Base-by-base conservation (phyloP, 176 grass and related monocot species). In the Ensete glaucum region DNA sequence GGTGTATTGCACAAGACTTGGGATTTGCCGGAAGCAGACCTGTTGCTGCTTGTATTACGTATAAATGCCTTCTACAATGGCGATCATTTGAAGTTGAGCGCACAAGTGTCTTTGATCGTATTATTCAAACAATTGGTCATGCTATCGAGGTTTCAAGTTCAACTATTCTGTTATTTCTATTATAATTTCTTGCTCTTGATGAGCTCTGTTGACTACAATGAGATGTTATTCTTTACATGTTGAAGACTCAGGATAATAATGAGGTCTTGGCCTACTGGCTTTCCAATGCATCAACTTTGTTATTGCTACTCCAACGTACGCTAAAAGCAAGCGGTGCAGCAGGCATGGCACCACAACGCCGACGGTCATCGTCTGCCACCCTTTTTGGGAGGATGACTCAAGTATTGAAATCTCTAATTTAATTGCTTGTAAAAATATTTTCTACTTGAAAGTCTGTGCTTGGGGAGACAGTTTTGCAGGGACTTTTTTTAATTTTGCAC, bases 31-130 rank as follows among this genome's bases (percentile, higher is more conserved):
- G 88, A 56, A 98, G 78, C 72, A 75, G 95, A 17, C 90, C 95
- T 76, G 82, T 99, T 21, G 80, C 90, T 76, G 90, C 95, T 76
- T 99, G 90, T 77, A 94, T 99, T 78, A 94, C 93, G 80, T 99
- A 93, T 85, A 99, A 99, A 74, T 99, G 95, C 78, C 95, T 99
- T 94, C 88, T 99, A 55, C 90, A 94, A 76, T 99, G 95, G 95
- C 83, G 95, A 82, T 99, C 95, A 84, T 99, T 99, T 87, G 95
- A 99, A 94, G 95, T 99, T 77, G 95, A 99, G 76, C 73, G 95
- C 23, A 99, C 95, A 78, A 99, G 95, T 85, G 95, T 99, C 76
- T 99, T 99, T 84, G 90, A 99, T 85, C 95, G 90, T 82, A 99
- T 99, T 75, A 94, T 99, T 89, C 95, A 99, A 77, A 99, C 95